Evolutionary conservation across 1,284 basidiomycete genomes (phyloP).

Genomic region (Papiliotrema nemorosa): DNA sequence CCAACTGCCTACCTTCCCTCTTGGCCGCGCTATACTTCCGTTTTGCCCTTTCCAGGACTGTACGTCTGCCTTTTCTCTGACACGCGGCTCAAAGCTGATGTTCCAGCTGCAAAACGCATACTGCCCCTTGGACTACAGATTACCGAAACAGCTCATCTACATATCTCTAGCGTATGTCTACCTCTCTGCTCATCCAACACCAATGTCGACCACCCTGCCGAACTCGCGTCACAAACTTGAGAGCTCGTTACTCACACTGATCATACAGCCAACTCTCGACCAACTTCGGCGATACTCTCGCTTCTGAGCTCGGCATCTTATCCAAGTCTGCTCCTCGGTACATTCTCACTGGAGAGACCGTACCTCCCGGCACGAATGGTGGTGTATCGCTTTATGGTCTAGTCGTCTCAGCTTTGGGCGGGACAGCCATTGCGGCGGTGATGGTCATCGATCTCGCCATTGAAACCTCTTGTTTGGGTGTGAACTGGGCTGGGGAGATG

Average conservation of each 20-base stretch:
- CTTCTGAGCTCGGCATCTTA: constrained; percentile 67
- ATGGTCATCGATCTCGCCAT: constrained; percentile 60
- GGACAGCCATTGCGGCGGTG: constrained; percentile 64
- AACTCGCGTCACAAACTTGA: too few species aligned
- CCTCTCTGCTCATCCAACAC: too few species aligned
- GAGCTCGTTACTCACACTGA: too few species aligned
- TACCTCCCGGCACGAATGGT: constrained; percentile 90
- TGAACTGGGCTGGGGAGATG: constrained; percentile 52
- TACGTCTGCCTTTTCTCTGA: not conserved
- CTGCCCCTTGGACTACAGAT: not conserved
- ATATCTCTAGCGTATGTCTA: constrained; percentile 2
- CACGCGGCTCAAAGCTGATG: not conserved
- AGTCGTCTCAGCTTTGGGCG: constrained; percentile 68
- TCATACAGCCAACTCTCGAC: constrained; percentile 31
- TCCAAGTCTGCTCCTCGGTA: constrained; percentile 65
- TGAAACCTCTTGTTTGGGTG: constrained; percentile 59
- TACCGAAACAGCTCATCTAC: constrained; percentile 27
- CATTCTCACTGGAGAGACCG: constrained; percentile 66
- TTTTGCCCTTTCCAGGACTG: constrained; percentile 43
- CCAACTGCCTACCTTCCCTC: constrained; percentile 70
- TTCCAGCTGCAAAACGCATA: not conserved
- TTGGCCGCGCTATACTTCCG: constrained; percentile 63
- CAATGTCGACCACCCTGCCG: too few species aligned
- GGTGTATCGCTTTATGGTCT: constrained; percentile 75
- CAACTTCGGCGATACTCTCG: constrained; percentile 35